These are phyloP conservation scores for Elongisporangium undulatum DNA, from an alignment of 352 stramenopile genomes.

Conservation along the genomic window DNA sequence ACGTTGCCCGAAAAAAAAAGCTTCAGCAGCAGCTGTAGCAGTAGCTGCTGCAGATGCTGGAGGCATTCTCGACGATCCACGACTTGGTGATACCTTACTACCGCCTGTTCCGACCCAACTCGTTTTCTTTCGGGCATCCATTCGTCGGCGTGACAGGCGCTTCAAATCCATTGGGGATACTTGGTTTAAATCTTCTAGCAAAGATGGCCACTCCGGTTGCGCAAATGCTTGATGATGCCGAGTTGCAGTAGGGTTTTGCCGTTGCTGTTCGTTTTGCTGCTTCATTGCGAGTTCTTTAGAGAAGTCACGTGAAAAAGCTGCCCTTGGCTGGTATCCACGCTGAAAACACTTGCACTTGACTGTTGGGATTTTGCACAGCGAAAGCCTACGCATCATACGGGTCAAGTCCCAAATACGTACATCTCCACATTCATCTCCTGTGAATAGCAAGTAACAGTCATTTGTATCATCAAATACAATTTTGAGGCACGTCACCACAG, in stretches of 20 bases:
- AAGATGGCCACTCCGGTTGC: conserved; percentile 22
- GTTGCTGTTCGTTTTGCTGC: not conserved
- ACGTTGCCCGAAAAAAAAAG: not conserved
- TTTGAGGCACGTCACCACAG: conserved; percentile 45
- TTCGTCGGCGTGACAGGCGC: conserved; percentile 19
- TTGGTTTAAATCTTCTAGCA: conserved; percentile 25
- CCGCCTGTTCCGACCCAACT: not conserved
- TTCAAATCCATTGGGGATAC: conserved; percentile 41
- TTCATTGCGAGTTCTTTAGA: conserved; percentile 29
- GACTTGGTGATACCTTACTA: not conserved
- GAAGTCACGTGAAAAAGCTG: conserved; percentile 54
- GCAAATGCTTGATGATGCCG: conserved; percentile 18
- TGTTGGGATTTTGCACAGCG: conserved; percentile 53
- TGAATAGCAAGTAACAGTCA: conserved; percentile 45
- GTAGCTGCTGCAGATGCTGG: not conserved
- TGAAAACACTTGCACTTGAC: conserved; percentile 55
- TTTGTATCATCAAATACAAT: conserved; percentile 43
- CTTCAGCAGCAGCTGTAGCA: not conserved
- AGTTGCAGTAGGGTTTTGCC: not conserved
- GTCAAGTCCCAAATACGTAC: conserved; percentile 49
- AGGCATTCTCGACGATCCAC: not conserved
- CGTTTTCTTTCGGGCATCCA: conserved; percentile 24
- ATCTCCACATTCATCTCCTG: conserved; percentile 46
- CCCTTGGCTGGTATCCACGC: conserved; percentile 55
- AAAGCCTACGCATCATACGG: conserved; percentile 39